Base-by-base conservation (phyloP, 495 filamentous ascomycete species). In the Aspergillus steynii region DNA sequence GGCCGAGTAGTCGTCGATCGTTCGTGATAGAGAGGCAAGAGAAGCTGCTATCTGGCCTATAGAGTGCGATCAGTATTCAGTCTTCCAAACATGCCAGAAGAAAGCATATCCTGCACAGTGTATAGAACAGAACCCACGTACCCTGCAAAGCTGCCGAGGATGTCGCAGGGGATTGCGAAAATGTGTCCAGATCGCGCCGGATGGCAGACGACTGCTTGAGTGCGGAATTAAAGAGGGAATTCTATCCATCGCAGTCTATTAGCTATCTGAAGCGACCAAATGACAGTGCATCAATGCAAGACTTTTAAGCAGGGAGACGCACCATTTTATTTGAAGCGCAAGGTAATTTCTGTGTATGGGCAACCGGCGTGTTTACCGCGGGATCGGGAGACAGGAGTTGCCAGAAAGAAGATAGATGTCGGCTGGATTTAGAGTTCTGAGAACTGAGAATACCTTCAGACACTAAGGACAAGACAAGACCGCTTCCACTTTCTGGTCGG, bases 221-320 rank as follows among this genome's bases (percentile, higher is more conserved):
- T 32, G 95, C 94, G 20, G 92, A 94, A 76, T 97, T 97, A 85
- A 97, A 97, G 62, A 94, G 85, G 15, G 91, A 91, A 74, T 96
- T 97, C 94, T 88, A 42, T 8, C 37, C 1, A 42, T 15, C 37
- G 29, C 5, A 27, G 15, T 12, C 5, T 29, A 29, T 58, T 47
- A 50, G 42, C 29, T 5, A 58, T 31, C 28, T 27, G 49, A 29
- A 6, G 20, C 20, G 20, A 20, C 20, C 20, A 20, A 20, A 20
- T 20, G 20, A 20, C 20, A 20, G 20, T 20, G 20, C 20, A 20
- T 20, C 20, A 20, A 20, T 20, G 20, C 20, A 20, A 20, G 20
- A 20, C 20, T 20, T 20, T 20, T 20, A 20, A 20, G 37, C 9
- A 42, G 37, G 37, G 37, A 3, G 7, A 42, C 37, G 37, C 37